Conservation (phyloP, 306 rosid genomes). For the Biancaea sappan region DNA sequence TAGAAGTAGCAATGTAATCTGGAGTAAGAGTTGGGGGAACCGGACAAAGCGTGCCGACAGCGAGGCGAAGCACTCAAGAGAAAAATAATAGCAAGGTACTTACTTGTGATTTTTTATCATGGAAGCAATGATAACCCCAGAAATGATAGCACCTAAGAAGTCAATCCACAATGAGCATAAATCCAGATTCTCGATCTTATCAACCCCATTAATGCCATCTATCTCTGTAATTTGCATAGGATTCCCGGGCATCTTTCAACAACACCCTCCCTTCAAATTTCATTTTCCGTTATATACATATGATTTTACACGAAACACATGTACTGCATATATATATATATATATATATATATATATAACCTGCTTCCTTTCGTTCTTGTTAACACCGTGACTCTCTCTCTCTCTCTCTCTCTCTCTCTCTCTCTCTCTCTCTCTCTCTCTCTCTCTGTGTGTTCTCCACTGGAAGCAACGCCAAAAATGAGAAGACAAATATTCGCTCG, state of each 20-base stretch:
- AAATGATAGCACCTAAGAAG: conserved; percentile 52
- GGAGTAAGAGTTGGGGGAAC: conserved; percentile 13
- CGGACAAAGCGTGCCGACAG: conserved; percentile 46
- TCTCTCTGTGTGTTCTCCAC: conserved; percentile 48
- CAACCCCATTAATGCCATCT: too few relatives aligned
- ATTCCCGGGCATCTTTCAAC: conserved; percentile 55
- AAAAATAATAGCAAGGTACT: conserved; percentile 45
- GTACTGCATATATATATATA: too few relatives aligned
- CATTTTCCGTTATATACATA: conserved; percentile 50
- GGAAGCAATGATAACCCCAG: conserved; percentile 61
- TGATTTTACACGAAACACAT: too few relatives aligned
- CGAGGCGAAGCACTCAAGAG: conserved; percentile 42
- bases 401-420: too few relatives aligned
- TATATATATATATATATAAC: too few relatives aligned
- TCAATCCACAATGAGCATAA: conserved; percentile 62
- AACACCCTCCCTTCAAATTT: conserved; percentile 45
- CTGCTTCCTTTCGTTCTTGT: conserved; percentile 29
- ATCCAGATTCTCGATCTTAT: conserved; percentile 50
- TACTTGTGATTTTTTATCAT: conserved; percentile 47
- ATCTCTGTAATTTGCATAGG: conserved; percentile 71
- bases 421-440: too few relatives aligned
- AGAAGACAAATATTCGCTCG: conserved; percentile 46
- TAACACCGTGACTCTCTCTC: conserved; percentile 30
- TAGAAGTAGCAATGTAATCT: not conserved
- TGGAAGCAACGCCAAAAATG: conserved; percentile 47